Evolutionary conservation across 2,329 filamentous ascomycete species (phyloP), one percentile per base, ranked within the genome.

Genomic region (Fusarium solani-melongenae): DNA sequence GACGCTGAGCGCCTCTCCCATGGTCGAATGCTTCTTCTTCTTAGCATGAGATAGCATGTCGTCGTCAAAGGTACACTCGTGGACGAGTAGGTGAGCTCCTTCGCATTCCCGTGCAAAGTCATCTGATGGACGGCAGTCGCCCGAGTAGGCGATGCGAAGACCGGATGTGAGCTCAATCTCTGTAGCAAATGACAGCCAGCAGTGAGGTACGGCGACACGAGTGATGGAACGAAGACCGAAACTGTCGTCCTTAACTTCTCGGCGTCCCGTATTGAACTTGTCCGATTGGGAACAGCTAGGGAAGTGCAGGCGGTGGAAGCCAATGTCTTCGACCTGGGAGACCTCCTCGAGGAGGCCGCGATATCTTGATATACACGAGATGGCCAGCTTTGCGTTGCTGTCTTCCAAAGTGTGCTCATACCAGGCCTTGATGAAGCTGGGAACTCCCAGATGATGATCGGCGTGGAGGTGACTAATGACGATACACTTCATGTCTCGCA

Each of bases 381-480:
- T 83, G 58, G 89, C 86, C 10, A 97, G 86, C 53, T 85, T 87
- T 67, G 77, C 81, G 7, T 78, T 84, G 56, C 70, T 76, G n/a
- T 77, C 69, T 44, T 83, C 74, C 10, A 83, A 70, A 44, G 84
- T 88, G 71, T 83, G 84, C 49, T 91, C 87, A 63, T 94, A 91
- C 94, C 95, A 98, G 7, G 93, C 93, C 77, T 90, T 92, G 78
- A 98, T 90, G n/a, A 98, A 85, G 7, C 91, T 89, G n/a, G 90
- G 87, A 1, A 91, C 93, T 31, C 96, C 96, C 22, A 99, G 88
- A 79, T 98, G 96, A 83, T 99, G 96, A 83, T 99, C 96, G 6
- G 96, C 96, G 82, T 99, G 96, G 71, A 97, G 86, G 83, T 99
- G 96, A 81, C 94, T 97, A 83, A 99, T 96, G 91, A 94, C 97